A percentile compares a stretch with the other conserved stretches of the same genome.
phyloP scores from a whole-genome alignment of 306 rosid species.

The Prosopis cineraria region DNA sequence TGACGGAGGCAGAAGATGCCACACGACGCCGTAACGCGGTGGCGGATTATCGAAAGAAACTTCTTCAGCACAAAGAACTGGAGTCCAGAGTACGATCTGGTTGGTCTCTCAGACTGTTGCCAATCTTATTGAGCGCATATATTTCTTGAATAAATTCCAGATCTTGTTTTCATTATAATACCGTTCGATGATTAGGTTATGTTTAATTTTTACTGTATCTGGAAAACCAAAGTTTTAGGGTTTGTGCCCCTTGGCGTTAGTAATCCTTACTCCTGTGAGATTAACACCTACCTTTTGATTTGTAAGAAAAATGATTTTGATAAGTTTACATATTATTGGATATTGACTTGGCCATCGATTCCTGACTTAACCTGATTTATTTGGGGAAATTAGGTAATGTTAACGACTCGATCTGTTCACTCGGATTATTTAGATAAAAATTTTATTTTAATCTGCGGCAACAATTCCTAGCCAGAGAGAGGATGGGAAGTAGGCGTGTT shows the following conservation, averaged over 20 bases:
- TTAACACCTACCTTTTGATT: not conserved
- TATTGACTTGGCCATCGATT: not conserved
- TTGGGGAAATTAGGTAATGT: constrained; percentile 30
- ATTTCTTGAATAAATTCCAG: not conserved
- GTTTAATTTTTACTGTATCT: not conserved
- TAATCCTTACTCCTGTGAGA: not conserved
- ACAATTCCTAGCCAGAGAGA: constrained; percentile 9
- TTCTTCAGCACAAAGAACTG: constrained; percentile 88
- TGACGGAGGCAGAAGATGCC: constrained; percentile 77
- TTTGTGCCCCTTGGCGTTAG: constrained; percentile 5
- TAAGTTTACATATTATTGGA: not conserved
- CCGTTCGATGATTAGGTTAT: not conserved
- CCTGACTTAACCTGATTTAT: not conserved
- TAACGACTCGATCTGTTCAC: constrained; percentile 35
- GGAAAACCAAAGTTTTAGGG: constrained; percentile 30
- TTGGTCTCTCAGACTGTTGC: constrained; percentile 29
- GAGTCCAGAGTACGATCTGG: constrained; percentile 89
- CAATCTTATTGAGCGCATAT: not conserved
- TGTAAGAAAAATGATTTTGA: not conserved
- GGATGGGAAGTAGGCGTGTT: not conserved
- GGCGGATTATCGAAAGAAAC: constrained; percentile 75
- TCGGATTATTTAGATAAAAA: constrained; percentile 7
- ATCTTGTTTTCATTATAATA: not conserved
- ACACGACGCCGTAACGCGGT: constrained; percentile 66
- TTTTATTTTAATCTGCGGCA: not conserved